Conservation (phyloP, 345 rosid species). For the Hevea brasiliensis region DNA sequence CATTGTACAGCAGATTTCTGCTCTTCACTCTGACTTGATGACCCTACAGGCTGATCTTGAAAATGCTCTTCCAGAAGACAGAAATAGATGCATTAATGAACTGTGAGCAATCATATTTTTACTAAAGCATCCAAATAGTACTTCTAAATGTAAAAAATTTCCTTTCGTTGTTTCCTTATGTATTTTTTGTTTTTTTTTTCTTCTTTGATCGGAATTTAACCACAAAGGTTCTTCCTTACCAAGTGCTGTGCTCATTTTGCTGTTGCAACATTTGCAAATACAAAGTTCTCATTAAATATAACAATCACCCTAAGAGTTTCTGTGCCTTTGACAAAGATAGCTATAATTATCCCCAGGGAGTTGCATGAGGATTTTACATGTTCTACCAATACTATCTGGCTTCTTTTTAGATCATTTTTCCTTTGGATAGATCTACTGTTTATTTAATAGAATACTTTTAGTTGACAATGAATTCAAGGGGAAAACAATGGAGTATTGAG, state of each 20-base stretch:
- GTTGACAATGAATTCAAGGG: not conserved
- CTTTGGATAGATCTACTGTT: not conserved
- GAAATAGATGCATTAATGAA: conserved; percentile 86
- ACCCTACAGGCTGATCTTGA: conserved; percentile 85
- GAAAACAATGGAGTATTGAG: not conserved
- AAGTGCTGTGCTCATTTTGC: not conserved
- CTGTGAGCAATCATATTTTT: conserved; percentile 53
- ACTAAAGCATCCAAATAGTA: not conserved
- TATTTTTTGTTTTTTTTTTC: not conserved
- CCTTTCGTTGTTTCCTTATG: not conserved
- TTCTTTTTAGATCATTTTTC: not conserved
- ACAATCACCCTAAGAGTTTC: not conserved
- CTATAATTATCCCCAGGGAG: not conserved
- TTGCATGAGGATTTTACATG: not conserved
- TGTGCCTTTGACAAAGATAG: not conserved
- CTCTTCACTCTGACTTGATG: conserved; percentile 72
- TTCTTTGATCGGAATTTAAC: not conserved
- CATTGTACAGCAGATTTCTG: conserved; percentile 80
- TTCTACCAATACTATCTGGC: not conserved
- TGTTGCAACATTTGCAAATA: not conserved
- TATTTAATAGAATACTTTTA: not conserved
- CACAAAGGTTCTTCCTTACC: not conserved
- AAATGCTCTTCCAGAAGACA: conserved; percentile 82
- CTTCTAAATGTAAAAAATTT: not conserved
- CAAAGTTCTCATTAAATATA: not conserved